Conservation (phyloP, 2,329 filamentous ascomycete species). For the Byssochlamys sp. region DNA sequence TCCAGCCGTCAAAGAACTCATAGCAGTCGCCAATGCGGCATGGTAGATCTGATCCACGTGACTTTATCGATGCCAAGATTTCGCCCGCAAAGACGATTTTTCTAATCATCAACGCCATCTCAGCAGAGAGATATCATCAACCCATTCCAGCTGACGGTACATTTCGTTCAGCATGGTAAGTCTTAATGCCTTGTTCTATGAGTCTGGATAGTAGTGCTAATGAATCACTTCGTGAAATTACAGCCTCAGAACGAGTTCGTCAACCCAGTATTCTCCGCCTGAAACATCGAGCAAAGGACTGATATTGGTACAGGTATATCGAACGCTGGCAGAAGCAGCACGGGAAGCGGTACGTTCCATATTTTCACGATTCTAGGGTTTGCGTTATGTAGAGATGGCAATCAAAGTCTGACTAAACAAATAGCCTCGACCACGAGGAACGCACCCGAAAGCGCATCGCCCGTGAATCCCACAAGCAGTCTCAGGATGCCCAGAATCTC, state of each 20-base stretch:
- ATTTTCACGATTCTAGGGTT: no score
- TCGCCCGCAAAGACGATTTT: constrained; percentile 4
- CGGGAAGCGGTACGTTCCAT: constrained; percentile 35
- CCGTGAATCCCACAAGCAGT: constrained; percentile 78
- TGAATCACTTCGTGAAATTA: background rate
- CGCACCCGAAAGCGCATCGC: constrained; percentile 75
- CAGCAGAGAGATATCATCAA: background rate
- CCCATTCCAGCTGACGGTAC: background rate
- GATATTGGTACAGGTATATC: constrained; percentile 43
- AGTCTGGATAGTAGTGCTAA: background rate
- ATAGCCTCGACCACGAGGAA: constrained; percentile 74
- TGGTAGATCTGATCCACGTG: background rate
- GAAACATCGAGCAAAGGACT: constrained; percentile 9
- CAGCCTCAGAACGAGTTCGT: constrained; percentile 39
- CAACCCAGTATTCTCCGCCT: constrained; percentile 6
- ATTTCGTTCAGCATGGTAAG: constrained; percentile 10
- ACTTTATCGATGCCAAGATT: constrained; percentile 2
- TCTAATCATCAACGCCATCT: background rate
- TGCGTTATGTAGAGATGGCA: background rate
- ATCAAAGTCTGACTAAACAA: constrained; percentile 5
- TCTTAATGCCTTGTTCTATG: background rate
- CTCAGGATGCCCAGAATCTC: constrained; percentile 84
- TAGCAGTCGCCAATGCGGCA: background rate
- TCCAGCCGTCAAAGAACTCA: no score
- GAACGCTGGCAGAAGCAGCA: constrained; percentile 66